phyloP scores from a whole-genome alignment of 306 rosid genomes.

The Castanea crenata region DNA sequence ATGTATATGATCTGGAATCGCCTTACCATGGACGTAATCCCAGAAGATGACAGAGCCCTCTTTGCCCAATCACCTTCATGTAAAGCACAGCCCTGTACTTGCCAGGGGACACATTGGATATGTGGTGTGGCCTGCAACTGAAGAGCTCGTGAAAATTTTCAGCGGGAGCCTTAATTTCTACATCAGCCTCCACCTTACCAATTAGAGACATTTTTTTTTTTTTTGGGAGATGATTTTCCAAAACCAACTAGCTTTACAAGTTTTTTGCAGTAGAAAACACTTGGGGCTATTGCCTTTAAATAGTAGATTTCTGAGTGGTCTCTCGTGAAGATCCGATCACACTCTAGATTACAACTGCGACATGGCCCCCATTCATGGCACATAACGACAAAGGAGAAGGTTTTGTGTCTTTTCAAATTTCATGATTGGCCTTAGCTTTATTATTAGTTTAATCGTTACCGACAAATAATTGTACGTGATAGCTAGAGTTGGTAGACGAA shows the following conservation, averaged over 20 bases:
- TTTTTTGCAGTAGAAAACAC: not conserved
- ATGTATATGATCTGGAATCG: not conserved
- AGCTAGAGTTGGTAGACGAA: too few species aligned
- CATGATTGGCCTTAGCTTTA: too few species aligned
- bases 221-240: not conserved
- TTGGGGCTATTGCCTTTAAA: not conserved
- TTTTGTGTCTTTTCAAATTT: too few species aligned
- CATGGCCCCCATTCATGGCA: too few species aligned
- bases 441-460: too few species aligned
- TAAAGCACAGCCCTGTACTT: conserved; percentile 3
- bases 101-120: not conserved
- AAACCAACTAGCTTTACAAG: not conserved
- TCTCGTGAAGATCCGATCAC: too few species aligned
- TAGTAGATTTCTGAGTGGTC: not conserved
- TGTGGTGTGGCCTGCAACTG: conserved; percentile 21
- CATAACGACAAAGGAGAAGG: too few species aligned
- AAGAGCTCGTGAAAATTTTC: conserved; percentile 13
- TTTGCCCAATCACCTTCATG: conserved; percentile 24
- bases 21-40: conserved; percentile 27
- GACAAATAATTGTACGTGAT: too few species aligned
- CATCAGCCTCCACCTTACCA: conserved; percentile 15
- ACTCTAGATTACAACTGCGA: too few species aligned
- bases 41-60: conserved; percentile 20
- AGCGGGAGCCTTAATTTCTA: conserved; percentile 18
- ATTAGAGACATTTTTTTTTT: not conserved